Percentiles rank a stretch among this genome's conserved stretches.
These are phyloP conservation scores for Eremochloa ophiuroides DNA, from an alignment of 176 grass and related monocot genomes.

Conservation along the genomic window DNA sequence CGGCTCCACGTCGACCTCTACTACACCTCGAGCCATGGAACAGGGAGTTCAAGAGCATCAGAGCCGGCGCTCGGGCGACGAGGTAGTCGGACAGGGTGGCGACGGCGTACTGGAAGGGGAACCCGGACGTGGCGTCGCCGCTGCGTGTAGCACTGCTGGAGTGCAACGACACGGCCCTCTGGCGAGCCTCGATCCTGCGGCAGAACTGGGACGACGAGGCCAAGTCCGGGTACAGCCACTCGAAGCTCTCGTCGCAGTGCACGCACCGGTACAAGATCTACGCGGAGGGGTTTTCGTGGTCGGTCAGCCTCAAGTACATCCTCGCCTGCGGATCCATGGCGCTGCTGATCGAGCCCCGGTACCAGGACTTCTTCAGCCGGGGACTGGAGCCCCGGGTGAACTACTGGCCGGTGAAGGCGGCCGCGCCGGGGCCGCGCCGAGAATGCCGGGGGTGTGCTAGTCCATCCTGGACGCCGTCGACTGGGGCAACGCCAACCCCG, in stretches of 20 bases:
- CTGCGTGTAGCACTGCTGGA: constrained; percentile 42
- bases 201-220: constrained; percentile 83
- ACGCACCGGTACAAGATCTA: constrained; percentile 87
- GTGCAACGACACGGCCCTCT: constrained; percentile 68
- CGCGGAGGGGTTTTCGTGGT: constrained; percentile 90
- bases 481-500: constrained; percentile 67
- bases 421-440: too few species aligned
- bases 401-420: constrained; percentile 58
- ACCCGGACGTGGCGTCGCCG: constrained; percentile 74
- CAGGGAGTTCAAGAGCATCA: constrained; percentile 58
- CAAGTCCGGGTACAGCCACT: constrained; percentile 50
- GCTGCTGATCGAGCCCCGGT: constrained; percentile 61
- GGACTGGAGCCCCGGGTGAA: constrained; percentile 58
- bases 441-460: constrained; percentile 57
- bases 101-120: constrained; percentile 90
- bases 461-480: constrained; percentile 64
- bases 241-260: constrained; percentile 72
- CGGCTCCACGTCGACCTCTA: constrained; percentile 79
- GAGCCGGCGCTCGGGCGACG: constrained; percentile 33
- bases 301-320: constrained; percentile 93
- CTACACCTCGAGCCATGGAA: constrained; percentile 77
- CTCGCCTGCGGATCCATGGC: constrained; percentile 69
- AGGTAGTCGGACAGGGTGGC: constrained; percentile 41
- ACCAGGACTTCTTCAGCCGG: constrained; percentile 86
- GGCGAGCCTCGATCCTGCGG: constrained; percentile 63